These are phyloP conservation scores for Ailanthus altissimus DNA, from an alignment of 345 rosid species.

Conservation along the genomic window DNA sequence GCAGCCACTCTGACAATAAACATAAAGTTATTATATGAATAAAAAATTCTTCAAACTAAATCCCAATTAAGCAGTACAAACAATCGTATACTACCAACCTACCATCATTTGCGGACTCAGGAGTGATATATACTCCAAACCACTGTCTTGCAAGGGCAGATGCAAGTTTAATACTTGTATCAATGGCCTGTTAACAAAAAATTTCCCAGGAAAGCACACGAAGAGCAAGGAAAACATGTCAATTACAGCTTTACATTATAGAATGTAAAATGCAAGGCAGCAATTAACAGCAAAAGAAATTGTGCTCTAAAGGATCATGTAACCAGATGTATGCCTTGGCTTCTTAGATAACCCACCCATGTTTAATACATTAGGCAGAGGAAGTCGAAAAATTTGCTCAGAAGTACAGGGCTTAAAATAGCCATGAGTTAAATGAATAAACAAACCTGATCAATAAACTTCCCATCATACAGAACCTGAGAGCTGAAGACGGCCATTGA, in stretches of 20 bases:
- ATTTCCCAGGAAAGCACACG: conserved; percentile 26
- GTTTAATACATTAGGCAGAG: neutral
- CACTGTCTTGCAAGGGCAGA: conserved; percentile 94
- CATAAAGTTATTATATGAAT: conserved; percentile 20
- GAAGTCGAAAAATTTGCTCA: conserved; percentile 1
- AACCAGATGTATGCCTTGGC: neutral
- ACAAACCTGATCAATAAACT: conserved; percentile 87
- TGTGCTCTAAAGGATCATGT: neutral
- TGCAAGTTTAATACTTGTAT: conserved; percentile 85
- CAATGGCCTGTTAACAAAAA: conserved; percentile 67
- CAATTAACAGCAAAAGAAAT: neutral
- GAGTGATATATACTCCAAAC: conserved; percentile 88
- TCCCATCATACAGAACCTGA: conserved; percentile 81
- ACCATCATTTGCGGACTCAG: conserved; percentile 91
- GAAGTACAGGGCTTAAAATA: neutral
- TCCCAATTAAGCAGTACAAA: conserved; percentile 21
- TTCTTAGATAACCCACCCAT: neutral
- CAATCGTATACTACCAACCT: conserved; percentile 35
- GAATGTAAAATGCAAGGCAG: neutral
- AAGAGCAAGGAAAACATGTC: conserved; percentile 8
- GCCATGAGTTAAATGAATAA: neutral
- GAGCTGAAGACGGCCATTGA: conserved; percentile 81
- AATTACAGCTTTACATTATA: neutral
- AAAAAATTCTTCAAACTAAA: conserved; percentile 11
- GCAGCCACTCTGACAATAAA: conserved; percentile 79